Evolutionary conservation across 805 yeast species (phyloP), one percentile per base, ranked within the genome.

Genomic region (Tetrapisispora iriomotensis): DNA sequence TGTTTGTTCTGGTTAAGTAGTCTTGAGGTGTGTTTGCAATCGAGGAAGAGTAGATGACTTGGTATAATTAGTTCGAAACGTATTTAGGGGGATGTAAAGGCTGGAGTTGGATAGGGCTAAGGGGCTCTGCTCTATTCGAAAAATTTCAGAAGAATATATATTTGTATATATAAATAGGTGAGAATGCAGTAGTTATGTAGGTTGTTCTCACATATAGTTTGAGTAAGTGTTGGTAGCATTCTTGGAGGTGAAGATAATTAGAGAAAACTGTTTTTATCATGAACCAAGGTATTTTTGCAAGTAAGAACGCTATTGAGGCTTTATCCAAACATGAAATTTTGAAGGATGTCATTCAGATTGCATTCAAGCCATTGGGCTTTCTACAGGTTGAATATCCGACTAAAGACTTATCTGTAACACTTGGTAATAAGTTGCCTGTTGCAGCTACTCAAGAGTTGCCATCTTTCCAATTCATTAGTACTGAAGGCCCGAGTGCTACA

Each of bases 341-440:
- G 15, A 41, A 50, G n/a, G 61, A 56, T 34, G 52, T 59, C 21
- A 44, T 56, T 22, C 45, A 47, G 21, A 40, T 36, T 15, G 15
- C 34, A 2, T 45, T 53, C 37, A 34, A 43, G 20, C 53, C 58
- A 8, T 41, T 47, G 39, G 58, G 61, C 12, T 43, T 51, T 9
- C 39, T 61, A 10, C 46, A 53, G 13, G 56, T 51, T 2, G 61
- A 59, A 21, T 61, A 53, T 40, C 42, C 51, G 1, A 38, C 45
- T 7, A 47, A 47, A 8, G 24, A 23, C 2, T 42, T 48, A 8
- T 50, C 56, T 3, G 95, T 85, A 25, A 73, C 87, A 0, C 63
- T 84, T 67, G 96, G 96, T 15, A 85, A 87, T 62, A 71, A 78
- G 2, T 65, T 88, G 40, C 58, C 67, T 30, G 79, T 75, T 6